Base-by-base conservation (phyloP, 768 basidiomycete species). In the Fibroporia radiculosa region DNA sequence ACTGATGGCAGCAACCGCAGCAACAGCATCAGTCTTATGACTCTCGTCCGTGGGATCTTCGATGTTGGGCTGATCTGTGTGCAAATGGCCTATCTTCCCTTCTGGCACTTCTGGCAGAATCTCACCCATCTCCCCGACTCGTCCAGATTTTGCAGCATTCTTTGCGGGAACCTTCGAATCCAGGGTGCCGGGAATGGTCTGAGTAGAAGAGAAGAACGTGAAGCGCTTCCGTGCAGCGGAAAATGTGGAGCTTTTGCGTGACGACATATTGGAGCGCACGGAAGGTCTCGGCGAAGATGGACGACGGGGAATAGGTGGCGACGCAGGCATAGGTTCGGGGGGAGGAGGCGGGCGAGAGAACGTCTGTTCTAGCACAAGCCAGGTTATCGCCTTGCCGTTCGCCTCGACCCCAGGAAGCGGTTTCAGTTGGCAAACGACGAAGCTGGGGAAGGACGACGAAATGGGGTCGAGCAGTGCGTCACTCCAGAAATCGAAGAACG, bases 401-500 rank as follows among this genome's bases (percentile, higher is more conserved):
- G 25, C 55, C 62, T 52, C 54, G 26, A 45, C 39, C 42, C 42
- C 51, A 1, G 64, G 53, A 8, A 40, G 36, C 8, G 67, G 50
- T 57, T 78, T 82, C 41, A 90, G 72, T 58, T 80, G 80, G 60
- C 82, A 84, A 12, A 89, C 58, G 31, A 83, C 73, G 51, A 88
- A 85, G 4, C 70, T 64, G 11, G 84, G 85, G 84, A 81, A 87
- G 33, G 65, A 61, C 1, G 69, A 60, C 0, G 82, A 67, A 46
- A 86, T 72, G 14, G 83, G 77, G 54, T 90, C 86, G 13, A 80
- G 64, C 25, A 88, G 57, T 1, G 84, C 74, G 55, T 90, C 86
- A 40, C 71, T 74, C 84, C 85, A 89, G 57, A 87, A 87, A 60
- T 90, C 86, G 43, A 88, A 64, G 59, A 90, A 89, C 1, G 85